phyloP scores from a whole-genome alignment of 208 protist genomes.

The Herpetomonas muscarum region DNA sequence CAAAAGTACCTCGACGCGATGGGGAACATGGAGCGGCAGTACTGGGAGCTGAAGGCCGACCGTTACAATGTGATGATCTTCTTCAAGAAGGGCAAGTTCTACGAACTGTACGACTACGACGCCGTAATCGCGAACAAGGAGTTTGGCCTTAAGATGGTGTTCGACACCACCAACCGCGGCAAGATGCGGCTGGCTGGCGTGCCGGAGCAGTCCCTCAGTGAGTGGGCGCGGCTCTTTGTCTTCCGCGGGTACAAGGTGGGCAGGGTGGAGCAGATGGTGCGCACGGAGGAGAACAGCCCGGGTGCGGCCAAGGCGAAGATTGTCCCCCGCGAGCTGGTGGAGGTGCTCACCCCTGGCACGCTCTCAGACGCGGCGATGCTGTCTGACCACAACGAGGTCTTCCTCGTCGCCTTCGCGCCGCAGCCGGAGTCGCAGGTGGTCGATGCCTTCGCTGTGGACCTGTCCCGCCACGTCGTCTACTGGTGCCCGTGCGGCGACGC shows the following conservation, averaged over 20 bases:
- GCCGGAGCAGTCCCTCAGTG: slow-evolving; percentile 88
- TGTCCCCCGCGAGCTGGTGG: slow-evolving; percentile 80
- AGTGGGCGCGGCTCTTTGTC: slow-evolving; percentile 92
- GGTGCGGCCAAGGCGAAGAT: slow-evolving; percentile 44
- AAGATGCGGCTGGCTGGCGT: slow-evolving; percentile 94
- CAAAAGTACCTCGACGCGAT: slow-evolving; percentile 68
- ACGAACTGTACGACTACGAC: slow-evolving; percentile 95
- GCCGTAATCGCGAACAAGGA: slow-evolving; percentile 87
- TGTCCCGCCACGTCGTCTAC: slow-evolving; percentile 69
- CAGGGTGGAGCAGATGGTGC: slow-evolving; percentile 91
- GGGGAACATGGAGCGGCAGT: slow-evolving; percentile 93
- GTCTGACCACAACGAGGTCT: slow-evolving; percentile 59
- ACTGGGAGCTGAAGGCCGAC: slow-evolving; percentile 94
- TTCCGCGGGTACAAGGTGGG: slow-evolving; percentile 91
- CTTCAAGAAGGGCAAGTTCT: slow-evolving; percentile 97
- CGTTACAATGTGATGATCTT: slow-evolving; percentile 93
- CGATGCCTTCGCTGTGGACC: slow-evolving; percentile 78
- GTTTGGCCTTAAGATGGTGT: slow-evolving; percentile 93
- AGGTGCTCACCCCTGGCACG: slow-evolving; percentile 91
- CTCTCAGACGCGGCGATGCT: slow-evolving; percentile 85
- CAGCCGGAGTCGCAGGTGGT: slow-evolving; percentile 15
- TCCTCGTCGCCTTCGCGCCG: slow-evolving; percentile 58
- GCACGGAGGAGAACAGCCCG: slow-evolving; percentile 18
- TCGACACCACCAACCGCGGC: slow-evolving; percentile 74
- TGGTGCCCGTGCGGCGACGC: slow-evolving; percentile 43